These are phyloP conservation scores for Crepidotus variabilis DNA, from an alignment of 768 basidiomycete species.

Conservation along the genomic window DNA sequence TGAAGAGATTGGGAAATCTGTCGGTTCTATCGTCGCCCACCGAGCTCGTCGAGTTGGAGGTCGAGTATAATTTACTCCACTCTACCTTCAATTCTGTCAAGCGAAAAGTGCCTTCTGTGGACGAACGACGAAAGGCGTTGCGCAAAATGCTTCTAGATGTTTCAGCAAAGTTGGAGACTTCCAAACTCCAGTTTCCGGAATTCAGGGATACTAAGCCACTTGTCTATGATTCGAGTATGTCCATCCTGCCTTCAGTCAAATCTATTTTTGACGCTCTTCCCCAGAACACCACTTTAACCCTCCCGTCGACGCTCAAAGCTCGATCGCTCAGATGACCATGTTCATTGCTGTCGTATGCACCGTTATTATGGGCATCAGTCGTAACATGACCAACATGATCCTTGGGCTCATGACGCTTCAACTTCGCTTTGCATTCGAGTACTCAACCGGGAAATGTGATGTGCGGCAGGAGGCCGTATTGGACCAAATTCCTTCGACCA, in stretches of 20 bases:
- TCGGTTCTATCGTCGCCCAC: too few relatives aligned
- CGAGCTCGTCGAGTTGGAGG: neutral
- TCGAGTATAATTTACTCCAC: neutral
- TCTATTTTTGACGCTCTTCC: too few relatives aligned
- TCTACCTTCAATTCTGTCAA: neutral
- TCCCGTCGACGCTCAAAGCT: slow-evolving; percentile 1
- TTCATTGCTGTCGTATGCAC: slow-evolving; percentile 7
- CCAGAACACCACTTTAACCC: slow-evolving; percentile 7
- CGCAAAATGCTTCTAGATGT: neutral
- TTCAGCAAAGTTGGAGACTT: neutral
- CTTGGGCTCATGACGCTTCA: slow-evolving; percentile 2
- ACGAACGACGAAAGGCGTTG: neutral
- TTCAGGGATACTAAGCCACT: neutral
- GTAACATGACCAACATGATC: slow-evolving; percentile 2
- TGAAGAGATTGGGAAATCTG: neutral
- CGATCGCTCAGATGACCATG: slow-evolving; percentile 8
- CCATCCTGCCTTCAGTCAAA: too few relatives aligned
- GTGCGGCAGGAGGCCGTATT: neutral
- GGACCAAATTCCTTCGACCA: slow-evolving; percentile 5
- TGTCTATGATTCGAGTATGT: slow-evolving; percentile 2
- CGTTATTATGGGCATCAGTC: slow-evolving; percentile 7
- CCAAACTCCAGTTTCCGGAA: neutral
- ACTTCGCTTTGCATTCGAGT: slow-evolving; percentile 2
- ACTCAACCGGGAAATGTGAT: neutral
- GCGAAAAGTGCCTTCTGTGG: neutral